These are phyloP conservation scores for Tricholoma flavovirens DNA, from an alignment of 768 basidiomycete genomes.

Conservation along the genomic window DNA sequence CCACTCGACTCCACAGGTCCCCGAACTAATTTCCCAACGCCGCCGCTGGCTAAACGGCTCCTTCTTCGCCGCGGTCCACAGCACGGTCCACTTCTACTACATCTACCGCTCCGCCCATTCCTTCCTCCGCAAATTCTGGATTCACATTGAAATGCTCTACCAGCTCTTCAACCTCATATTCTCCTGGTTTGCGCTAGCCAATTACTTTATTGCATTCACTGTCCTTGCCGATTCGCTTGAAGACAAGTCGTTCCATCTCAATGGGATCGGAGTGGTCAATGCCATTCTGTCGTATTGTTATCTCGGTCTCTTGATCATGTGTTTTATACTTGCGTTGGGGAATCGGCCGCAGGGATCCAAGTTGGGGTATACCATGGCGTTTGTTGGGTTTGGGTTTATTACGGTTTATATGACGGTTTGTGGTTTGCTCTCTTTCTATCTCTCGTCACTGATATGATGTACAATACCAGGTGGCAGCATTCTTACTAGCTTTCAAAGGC, in stretches of 20 bases:
- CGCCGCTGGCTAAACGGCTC: conserved; percentile 97
- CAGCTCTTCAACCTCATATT: conserved; percentile 88
- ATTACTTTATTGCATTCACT: conserved; percentile 86
- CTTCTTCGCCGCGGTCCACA: conserved; percentile 96
- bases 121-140: conserved; percentile 83
- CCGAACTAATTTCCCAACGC: conserved; percentile 92
- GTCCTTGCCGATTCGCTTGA: conserved; percentile 76
- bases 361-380: conserved; percentile 78
- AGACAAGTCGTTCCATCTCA: conserved; percentile 49
- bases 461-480: conserved; percentile 75
- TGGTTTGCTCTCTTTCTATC: not conserved
- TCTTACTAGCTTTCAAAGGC: conserved; percentile 81
- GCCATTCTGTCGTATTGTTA: conserved; percentile 81
- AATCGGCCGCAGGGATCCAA: conserved; percentile 91
- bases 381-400: conserved; percentile 84
- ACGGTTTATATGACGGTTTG: conserved; percentile 95
- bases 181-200: conserved; percentile 87
- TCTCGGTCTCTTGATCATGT: conserved; percentile 78
- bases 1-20: conserved; percentile 58
- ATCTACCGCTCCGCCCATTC: conserved; percentile 87
- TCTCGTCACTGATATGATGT: not conserved
- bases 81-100: conserved; percentile 89
- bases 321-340: conserved; percentile 83
- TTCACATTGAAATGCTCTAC: conserved; percentile 91
- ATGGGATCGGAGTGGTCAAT: conserved; percentile 68